Conservation (phyloP, 805 yeast genomes). For the Sungouiozyma intestinalis region DNA sequence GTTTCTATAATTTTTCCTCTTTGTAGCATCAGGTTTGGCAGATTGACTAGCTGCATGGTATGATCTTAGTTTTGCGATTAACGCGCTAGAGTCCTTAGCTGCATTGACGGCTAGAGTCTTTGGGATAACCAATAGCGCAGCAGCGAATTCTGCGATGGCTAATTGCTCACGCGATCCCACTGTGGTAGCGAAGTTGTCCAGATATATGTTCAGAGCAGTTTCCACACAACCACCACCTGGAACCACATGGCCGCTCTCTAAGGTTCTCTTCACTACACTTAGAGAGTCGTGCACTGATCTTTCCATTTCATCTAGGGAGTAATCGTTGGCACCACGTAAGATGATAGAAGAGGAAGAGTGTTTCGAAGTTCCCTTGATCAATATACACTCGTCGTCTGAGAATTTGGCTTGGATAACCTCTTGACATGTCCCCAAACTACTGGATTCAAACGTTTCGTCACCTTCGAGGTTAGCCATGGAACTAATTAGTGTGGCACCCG, state of each 20-base stretch:
- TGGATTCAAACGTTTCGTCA: conserved; percentile 80
- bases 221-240: conserved; percentile 99
- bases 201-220: conserved; percentile 84
- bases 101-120: conserved; percentile 96
- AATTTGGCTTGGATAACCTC: conserved; percentile 83
- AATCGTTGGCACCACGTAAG: conserved; percentile 92
- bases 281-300: conserved; percentile 91
- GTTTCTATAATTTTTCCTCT: conserved; percentile 76
- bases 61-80: conserved; percentile 89
- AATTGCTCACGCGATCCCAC: conserved; percentile 96
- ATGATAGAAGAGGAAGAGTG: conserved; percentile 88
- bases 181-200: conserved; percentile 95
- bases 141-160: conserved; percentile 96
- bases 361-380: conserved; percentile 79
- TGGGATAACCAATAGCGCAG: conserved; percentile 81
- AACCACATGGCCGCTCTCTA: conserved; percentile 88
- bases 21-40: conserved; percentile 71
- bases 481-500: conserved; percentile 86
- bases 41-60: conserved; percentile 92
- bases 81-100: conserved; percentile 91
- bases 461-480: conserved; percentile 92
- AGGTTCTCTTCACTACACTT: conserved; percentile 88
- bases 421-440: conserved; percentile 80
- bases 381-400: conserved; percentile 94
- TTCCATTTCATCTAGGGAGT: conserved; percentile 96